Conservation (phyloP, 768 basidiomycete genomes). For the Amylocystis lapponica region DNA sequence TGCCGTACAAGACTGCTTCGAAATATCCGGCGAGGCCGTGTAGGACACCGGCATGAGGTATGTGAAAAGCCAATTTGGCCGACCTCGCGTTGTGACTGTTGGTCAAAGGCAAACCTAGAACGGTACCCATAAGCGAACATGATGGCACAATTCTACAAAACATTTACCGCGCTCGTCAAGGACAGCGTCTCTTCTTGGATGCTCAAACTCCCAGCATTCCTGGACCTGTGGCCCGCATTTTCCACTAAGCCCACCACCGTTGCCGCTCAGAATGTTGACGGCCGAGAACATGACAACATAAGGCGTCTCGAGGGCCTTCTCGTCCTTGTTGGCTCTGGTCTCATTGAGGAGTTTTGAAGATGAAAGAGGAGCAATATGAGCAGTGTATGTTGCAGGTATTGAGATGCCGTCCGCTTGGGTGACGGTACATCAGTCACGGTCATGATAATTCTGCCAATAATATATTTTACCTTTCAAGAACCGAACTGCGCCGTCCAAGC, state of each 20-base stretch:
- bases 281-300: slow-evolving; percentile 99
- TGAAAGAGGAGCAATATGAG: slow-evolving; percentile 89
- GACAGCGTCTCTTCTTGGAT: slow-evolving; percentile 78
- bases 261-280: slow-evolving; percentile 81
- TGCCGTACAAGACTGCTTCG: slow-evolving; percentile 88
- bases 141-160: neutral
- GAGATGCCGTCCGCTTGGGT: slow-evolving; percentile 95
- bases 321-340: slow-evolving; percentile 57
- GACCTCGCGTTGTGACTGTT: slow-evolving; percentile 94
- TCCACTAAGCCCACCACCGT: slow-evolving; percentile 53
- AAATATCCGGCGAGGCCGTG: slow-evolving; percentile 98
- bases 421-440: slow-evolving; percentile 1
- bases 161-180: slow-evolving; percentile 62
- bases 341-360: slow-evolving; percentile 91
- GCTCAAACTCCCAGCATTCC: slow-evolving; percentile 97
- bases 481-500: slow-evolving; percentile 91
- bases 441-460: neutral
- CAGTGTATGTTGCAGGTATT: slow-evolving; percentile 94
- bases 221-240: slow-evolving; percentile 82
- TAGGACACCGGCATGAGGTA: slow-evolving; percentile 89
- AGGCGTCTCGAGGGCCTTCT: slow-evolving; percentile 84
- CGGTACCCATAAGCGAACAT: neutral
- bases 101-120: slow-evolving; percentile 78
- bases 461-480: slow-evolving; percentile 77
- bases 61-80: slow-evolving; percentile 80